Conservation (phyloP, 352 stramenopile genomes). For the Phytophthora rubi region DNA sequence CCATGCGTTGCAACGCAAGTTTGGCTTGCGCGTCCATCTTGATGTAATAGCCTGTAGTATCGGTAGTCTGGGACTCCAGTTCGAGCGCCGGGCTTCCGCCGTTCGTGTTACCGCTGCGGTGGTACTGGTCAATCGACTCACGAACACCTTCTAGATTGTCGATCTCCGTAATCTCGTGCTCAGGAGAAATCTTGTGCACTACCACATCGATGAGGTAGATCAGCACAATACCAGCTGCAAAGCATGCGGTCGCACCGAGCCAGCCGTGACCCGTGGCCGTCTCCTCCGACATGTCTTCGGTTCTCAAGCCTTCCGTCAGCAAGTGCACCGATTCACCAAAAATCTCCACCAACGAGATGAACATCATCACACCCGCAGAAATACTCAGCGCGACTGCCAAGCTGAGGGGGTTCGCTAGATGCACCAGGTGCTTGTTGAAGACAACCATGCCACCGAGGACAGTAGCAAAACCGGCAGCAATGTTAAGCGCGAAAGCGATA, state of each 20-base stretch:
- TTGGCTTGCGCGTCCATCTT: conserved; percentile 41
- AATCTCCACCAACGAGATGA: conserved; percentile 80
- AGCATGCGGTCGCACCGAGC: conserved; percentile 82
- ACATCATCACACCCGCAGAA: conserved; percentile 79
- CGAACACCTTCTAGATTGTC: conserved; percentile 39
- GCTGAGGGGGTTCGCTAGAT: conserved; percentile 54
- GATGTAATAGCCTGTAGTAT: conserved; percentile 10
- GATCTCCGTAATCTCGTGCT: conserved; percentile 41
- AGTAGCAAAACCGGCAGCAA: conserved; percentile 64
- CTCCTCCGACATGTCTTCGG: conserved; percentile 35
- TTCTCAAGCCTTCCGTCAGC: conserved; percentile 46
- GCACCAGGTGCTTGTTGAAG: conserved; percentile 57
- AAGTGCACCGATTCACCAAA: conserved; percentile 48
- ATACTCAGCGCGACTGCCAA: conserved; percentile 87
- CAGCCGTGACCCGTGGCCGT: conserved; percentile 62
- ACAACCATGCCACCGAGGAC: conserved; percentile 59
- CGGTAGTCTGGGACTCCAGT: conserved; percentile 37
- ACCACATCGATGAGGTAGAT: conserved; percentile 58
- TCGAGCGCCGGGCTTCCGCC: conserved; percentile 11
- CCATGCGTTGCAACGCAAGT: conserved; percentile 78
- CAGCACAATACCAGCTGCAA: conserved; percentile 84
- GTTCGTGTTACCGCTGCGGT: conserved; percentile 23
- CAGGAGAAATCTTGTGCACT: conserved; percentile 46
- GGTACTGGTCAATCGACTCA: conserved; percentile 40
- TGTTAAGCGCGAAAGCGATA: conserved; percentile 56